Conservation (phyloP, 1,284 basidiomycete genomes). For the Microbotryum silenes-acaulis region DNA sequence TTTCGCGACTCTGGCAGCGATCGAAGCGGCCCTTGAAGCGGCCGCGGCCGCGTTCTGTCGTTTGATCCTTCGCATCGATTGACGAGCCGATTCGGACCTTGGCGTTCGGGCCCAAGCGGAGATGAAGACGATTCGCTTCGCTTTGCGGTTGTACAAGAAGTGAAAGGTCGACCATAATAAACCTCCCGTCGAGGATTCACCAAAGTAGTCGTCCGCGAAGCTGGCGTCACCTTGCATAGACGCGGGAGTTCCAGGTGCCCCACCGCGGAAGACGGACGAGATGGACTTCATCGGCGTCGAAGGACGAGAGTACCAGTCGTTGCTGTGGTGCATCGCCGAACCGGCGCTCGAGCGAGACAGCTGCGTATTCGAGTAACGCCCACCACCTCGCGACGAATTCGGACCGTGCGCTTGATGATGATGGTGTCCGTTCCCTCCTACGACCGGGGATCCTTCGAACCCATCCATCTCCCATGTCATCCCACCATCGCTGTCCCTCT, state of each 20-base stretch:
- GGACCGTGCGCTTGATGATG: background rate
- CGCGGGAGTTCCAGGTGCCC: conserved; percentile 7
- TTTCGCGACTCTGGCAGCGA: background rate
- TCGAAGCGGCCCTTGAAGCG: no score
- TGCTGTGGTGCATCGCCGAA: background rate
- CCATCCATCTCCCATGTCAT: conserved; percentile 28
- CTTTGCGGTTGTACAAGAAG: conserved; percentile 90
- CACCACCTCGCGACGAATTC: background rate
- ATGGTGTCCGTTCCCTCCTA: background rate
- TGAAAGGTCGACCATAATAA: conserved; percentile 94
- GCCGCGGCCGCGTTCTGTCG: no score
- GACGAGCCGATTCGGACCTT: background rate
- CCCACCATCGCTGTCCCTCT: conserved; percentile 21
- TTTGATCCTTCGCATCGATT: no score
- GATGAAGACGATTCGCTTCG: conserved; percentile 85
- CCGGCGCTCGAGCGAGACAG: conserved; percentile 6
- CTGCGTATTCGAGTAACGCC: background rate
- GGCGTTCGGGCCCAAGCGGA: conserved; percentile 76
- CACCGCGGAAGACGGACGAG: conserved; percentile 17
- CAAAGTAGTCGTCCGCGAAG: conserved; percentile 9
- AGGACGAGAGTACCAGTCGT: background rate
- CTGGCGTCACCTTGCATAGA: background rate
- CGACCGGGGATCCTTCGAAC: conserved; percentile 1
- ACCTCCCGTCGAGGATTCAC: conserved; percentile 55
- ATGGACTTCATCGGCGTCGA: conserved; percentile 27